Percentiles rank a stretch among this genome's conserved stretches.
Evolutionary conservation across 2,329 filamentous ascomycete genomes (phyloP).

Genomic region (Hypoxylon sp.): DNA sequence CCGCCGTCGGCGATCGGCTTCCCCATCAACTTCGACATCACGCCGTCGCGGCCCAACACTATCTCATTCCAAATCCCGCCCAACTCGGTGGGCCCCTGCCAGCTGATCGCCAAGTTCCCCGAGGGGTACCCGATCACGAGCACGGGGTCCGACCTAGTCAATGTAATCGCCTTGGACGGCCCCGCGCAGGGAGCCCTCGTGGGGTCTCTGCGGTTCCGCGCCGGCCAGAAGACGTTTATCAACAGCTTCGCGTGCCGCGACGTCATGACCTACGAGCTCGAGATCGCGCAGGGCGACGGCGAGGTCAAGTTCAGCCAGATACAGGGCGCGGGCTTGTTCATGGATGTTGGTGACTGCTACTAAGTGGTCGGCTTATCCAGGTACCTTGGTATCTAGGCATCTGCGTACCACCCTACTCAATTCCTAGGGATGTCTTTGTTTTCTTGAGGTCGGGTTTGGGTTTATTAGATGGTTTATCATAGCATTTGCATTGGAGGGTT

Average conservation of each 20-base stretch:
- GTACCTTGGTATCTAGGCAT: not conserved
- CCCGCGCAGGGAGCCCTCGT: constrained; percentile 47
- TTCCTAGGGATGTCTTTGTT: not conserved
- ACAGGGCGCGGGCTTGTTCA: constrained; percentile 40
- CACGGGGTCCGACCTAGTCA: constrained; percentile 36
- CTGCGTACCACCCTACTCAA: not conserved
- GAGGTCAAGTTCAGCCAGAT: constrained; percentile 44
- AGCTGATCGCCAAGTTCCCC: constrained; percentile 51
- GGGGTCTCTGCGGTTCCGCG: constrained; percentile 46
- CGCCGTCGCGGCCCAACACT: constrained; percentile 19
- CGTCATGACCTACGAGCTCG: constrained; percentile 47
- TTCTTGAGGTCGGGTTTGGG: not conserved
- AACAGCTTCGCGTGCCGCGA: constrained; percentile 51
- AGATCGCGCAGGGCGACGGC: constrained; percentile 54
- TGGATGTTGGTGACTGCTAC: constrained; percentile 40
- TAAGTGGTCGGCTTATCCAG: not conserved
- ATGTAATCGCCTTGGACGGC: constrained; percentile 43
- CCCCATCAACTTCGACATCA: constrained; percentile 43
- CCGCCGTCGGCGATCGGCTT: constrained; percentile 33
- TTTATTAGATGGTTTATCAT: not conserved
- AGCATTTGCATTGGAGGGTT: not conserved
- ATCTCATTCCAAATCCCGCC: constrained; percentile 45
- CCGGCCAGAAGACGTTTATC: constrained; percentile 37
- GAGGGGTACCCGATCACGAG: constrained; percentile 46
- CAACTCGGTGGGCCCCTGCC: constrained; percentile 47